Evolutionary conservation across 2,329 filamentous ascomycete species (phyloP).

Genomic region (Magnaporthiopsis rhizophila): DNA sequence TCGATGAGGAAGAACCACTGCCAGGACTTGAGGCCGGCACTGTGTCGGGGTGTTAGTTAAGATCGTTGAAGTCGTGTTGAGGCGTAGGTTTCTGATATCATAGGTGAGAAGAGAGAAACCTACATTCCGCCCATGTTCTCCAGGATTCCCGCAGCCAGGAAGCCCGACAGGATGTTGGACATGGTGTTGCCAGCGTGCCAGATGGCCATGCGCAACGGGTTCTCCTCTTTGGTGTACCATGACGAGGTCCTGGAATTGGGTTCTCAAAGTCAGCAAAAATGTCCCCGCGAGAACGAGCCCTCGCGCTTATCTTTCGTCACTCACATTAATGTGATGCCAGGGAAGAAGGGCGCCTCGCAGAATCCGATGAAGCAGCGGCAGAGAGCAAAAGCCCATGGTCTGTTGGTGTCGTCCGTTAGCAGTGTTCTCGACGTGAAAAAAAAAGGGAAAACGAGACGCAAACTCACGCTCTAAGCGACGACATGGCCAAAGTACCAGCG

Average conservation of each 20-base stretch:
- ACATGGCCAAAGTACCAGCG: not conserved
- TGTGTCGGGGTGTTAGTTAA: not conserved
- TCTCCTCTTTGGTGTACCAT: conserved; percentile 38
- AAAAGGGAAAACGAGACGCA: no score
- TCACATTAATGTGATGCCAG: conserved; percentile 34
- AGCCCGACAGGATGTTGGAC: conserved; percentile 4
- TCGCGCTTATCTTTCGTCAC: no score
- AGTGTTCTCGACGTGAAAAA: no score
- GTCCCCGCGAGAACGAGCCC: no score
- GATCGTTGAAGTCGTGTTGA: no score
- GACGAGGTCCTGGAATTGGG: conserved; percentile 24
- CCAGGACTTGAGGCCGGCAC: conserved; percentile 30
- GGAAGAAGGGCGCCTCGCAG: conserved; percentile 28
- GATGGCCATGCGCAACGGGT: conserved; percentile 33
- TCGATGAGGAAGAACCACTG: conserved; percentile 61
- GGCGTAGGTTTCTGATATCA: no score
- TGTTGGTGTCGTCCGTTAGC: not conserved
- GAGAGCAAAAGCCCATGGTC: conserved; percentile 20
- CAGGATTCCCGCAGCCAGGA: conserved; percentile 6
- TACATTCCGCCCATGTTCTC: not conserved
- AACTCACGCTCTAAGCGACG: not conserved
- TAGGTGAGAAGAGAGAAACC: not conserved
- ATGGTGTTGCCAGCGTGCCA: conserved; percentile 23
- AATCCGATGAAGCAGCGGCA: conserved; percentile 24
- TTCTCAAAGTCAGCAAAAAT: no score